Base-by-base conservation (phyloP, 2,329 filamentous ascomycete species). In the Fusarium penzigii region DNA sequence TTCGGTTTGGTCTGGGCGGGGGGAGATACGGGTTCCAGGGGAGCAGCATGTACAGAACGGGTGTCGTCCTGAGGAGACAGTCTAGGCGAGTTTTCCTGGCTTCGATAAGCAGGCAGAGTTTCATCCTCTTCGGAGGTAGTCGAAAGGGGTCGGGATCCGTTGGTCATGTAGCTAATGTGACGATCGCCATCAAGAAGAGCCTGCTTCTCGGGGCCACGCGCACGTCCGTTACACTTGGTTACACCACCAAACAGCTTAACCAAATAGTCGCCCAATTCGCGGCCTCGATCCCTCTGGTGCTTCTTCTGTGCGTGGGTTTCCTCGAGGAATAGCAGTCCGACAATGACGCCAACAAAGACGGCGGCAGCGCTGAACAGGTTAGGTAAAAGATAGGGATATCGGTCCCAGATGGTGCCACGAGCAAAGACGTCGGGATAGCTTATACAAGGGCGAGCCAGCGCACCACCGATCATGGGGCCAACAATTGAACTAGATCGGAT, bases 291-390 rank as follows among this genome's bases (percentile, higher is more conserved):
- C 42, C 83, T 84, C 51, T 86, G 80, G 60, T 85, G 72, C 75
- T 89, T 96, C 76, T 89, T 89, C 69, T 89, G 85, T 45, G 86
- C 82, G 68, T 99, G 94, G 2, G 94, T 97, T 75, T 99, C 94
- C 69, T 99, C 92, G 49, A 99, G 78, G 67, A 96, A 97, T 17
- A 97, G 74, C 49, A 95, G 77, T 16, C 92, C 92, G 48, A 94
- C 81, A 5, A 87, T 68, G 43, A 96, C 86, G 16, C 92, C 90
- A 56, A 89, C 77, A 39, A 87, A 73, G 10, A 96, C 87, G 14
- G 94, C 84, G n/a, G 78, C 76, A 32, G 91, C 87, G 71, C 92
- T 96, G 61, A 96, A 88, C n/a, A 96, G 73, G 71, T 97, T 97
- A 36, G 92, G 92, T 45, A 97, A 81, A 39, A 97, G 82, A 71